These are phyloP conservation scores for Plasmodium yoelii DNA, from an alignment of 169 alveolate species.

Conservation along the genomic window DNA sequence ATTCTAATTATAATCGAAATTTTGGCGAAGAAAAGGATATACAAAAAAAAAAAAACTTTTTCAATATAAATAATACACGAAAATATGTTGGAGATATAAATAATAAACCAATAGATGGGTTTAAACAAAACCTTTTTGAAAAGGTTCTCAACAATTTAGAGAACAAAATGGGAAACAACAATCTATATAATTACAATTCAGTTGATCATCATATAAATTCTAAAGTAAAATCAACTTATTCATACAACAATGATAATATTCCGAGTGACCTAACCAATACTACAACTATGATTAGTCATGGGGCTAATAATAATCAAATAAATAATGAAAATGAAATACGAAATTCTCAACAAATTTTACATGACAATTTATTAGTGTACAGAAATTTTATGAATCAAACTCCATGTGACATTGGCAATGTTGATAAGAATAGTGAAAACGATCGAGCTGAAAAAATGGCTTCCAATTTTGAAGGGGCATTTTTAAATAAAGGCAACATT, in stretches of 20 bases:
- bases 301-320: not conserved
- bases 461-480: not conserved
- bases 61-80: not conserved
- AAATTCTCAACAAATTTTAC: not conserved
- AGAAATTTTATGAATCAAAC: constrained; percentile 5
- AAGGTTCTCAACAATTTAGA: not conserved
- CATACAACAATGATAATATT: no score
- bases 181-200: not conserved
- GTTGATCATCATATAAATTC: not conserved
- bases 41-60: not conserved
- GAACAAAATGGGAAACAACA: not conserved
- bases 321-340: constrained; percentile 3
- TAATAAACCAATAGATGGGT: not conserved
- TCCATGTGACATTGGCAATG: not conserved
- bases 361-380: not conserved
- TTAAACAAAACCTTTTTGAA: constrained; percentile 1
- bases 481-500: not conserved
- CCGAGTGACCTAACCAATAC: not conserved
- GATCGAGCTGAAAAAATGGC: not conserved
- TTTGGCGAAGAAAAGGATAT: constrained; percentile 2
- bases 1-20: not conserved
- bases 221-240: no score
- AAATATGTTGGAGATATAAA: not conserved
- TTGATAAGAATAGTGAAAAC: no score
- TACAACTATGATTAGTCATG: not conserved